phyloP scores from a whole-genome alignment of 1,284 basidiomycete genomes.

The Xerocomus minutiporus region DNA sequence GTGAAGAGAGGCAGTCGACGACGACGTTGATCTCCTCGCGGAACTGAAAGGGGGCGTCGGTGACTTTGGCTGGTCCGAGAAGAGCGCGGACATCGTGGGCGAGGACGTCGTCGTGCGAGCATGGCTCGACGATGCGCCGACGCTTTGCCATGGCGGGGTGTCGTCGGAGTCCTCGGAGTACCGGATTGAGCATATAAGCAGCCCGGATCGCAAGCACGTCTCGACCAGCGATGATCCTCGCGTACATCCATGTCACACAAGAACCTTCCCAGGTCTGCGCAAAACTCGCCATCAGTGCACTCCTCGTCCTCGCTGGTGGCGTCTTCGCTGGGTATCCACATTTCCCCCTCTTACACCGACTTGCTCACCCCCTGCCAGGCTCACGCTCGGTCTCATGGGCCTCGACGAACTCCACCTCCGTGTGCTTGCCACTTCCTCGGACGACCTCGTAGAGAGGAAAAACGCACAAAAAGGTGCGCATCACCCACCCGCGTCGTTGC shows the following conservation, averaged over 20 bases:
- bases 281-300: constrained; percentile 61
- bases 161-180: constrained; percentile 2
- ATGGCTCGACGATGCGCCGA: constrained; percentile 4
- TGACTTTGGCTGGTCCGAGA: constrained; percentile 55
- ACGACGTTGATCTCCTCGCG: constrained; percentile 64
- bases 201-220: not conserved
- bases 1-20: constrained; percentile 59
- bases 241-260: not conserved
- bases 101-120: constrained; percentile 61
- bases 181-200: not conserved
- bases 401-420: constrained; percentile 90
- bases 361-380: constrained; percentile 26
- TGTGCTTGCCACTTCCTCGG: constrained; percentile 79
- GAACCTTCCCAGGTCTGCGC: constrained; percentile 56
- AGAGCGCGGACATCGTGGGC: constrained; percentile 67
- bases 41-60: constrained; percentile 54
- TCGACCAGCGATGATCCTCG: not conserved
- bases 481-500: not conserved
- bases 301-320: constrained; percentile 74
- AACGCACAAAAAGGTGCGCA: constrained; percentile 66
- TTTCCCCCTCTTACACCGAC: rapidly evolving
- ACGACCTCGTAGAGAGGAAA: constrained; percentile 58
- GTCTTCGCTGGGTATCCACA: constrained; percentile 73
- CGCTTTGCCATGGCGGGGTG: constrained; percentile 15
- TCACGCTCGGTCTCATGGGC: constrained; percentile 93